Conservation (phyloP, 306 rosid species). For the Inga oerstediana region DNA sequence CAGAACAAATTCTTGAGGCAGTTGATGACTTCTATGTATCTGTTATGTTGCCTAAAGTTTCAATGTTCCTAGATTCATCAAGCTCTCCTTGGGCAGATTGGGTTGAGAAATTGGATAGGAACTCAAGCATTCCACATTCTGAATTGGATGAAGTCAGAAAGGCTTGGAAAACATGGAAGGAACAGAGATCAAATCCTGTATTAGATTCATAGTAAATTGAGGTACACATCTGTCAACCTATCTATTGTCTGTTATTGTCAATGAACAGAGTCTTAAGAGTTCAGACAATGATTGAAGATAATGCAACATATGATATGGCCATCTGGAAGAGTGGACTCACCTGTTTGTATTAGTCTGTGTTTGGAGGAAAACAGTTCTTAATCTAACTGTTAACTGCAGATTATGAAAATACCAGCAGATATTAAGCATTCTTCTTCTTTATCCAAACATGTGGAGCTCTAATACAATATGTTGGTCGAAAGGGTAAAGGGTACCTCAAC, state of each 20-base stretch:
- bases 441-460: too few species aligned
- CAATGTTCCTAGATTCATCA: constrained; percentile 70
- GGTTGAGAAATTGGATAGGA: constrained; percentile 75
- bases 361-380: background rate
- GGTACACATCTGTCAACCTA: constrained; percentile 3
- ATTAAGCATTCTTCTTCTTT: background rate
- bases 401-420: background rate
- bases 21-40: constrained; percentile 77
- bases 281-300: constrained; percentile 7
- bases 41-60: constrained; percentile 69
- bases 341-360: background rate
- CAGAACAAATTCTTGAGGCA: constrained; percentile 61
- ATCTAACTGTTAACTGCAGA: background rate
- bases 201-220: constrained; percentile 25
- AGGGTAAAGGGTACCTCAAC: too few species aligned
- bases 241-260: background rate
- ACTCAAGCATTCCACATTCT: constrained; percentile 66
- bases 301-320: background rate
- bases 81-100: constrained; percentile 79
- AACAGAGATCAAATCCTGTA: constrained; percentile 37
- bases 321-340: background rate
- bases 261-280: background rate
- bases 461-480: too few species aligned
- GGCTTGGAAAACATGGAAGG: constrained; percentile 82
- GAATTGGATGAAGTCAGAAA: constrained; percentile 71